Base-by-base conservation (phyloP, 169 alveolate species). In the Plasmodium relictum region DNA sequence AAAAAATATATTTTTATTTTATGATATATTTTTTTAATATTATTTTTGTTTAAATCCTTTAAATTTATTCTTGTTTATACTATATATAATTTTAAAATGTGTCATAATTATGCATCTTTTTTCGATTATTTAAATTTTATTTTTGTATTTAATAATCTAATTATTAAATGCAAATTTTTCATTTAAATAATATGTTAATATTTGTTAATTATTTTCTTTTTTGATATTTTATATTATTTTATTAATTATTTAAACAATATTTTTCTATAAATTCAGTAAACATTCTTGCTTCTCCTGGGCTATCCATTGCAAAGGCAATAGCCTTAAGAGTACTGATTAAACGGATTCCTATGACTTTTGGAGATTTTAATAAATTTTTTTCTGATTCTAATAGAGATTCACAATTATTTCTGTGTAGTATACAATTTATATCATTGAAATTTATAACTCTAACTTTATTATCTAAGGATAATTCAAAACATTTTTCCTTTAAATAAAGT, bases 261-360 rank as follows among this genome's bases (percentile, higher is more conserved):
- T 83, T 83, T 39, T 83, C 65, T 66, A 83, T 68, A 56, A 83
- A 83, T 14, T 83, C 91, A 16, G 50, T 62, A 52, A 83, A 83
- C 85, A 83, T 68, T 45, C 83, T 41, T 83, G 80, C 91, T 37
- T 83, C 91, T 39, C 56, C 91, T 37, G 91, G 85, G 26, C 85
- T 68, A 31, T 83, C 91, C 91, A 83, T 68, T 5, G 91, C 69
- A 62, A 83, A 83, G 7, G 91, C 91, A 65, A 83, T 83, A 22
- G 91, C 91, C 45, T 83, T 83, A 68, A 68, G 83, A 10, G 91
- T 83, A 54, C 91, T 83, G 26, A 83, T 83, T 22, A 83, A 69
- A 42, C 91, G 91, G 8, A 83, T 83, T 12, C 91, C 91, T 61
- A 83, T 68, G 14, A 83, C 76, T 50, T 83, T 83, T 5, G 91